Conservation (phyloP, 768 basidiomycete genomes). For the Amanita thiersii region DNA sequence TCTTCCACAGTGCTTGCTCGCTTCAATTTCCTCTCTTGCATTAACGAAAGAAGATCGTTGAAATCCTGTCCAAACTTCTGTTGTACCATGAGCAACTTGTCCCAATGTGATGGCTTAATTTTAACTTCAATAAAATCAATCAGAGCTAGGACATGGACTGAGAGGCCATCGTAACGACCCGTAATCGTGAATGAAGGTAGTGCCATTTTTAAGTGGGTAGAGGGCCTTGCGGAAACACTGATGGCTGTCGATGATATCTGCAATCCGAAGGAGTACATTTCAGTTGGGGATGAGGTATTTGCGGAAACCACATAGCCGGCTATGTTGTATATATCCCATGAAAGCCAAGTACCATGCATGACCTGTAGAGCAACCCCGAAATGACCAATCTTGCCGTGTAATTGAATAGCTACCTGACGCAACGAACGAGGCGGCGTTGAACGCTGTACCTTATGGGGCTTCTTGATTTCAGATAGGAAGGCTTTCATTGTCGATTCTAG, state of each 20-base stretch:
- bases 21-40: constrained; percentile 47
- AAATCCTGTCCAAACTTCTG: constrained; percentile 89
- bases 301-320: constrained; percentile 39
- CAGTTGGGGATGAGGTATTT: constrained; percentile 20
- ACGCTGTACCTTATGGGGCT: constrained; percentile 26
- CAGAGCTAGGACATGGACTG: constrained; percentile 46
- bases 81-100: constrained; percentile 74
- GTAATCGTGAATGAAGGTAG: constrained; percentile 61
- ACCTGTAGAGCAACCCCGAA: constrained; percentile 65
- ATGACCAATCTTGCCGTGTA: constrained; percentile 44
- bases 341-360: constrained; percentile 84
- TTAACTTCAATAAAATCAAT: constrained; percentile 66
- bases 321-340: constrained; percentile 55
- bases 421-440: constrained; percentile 21
- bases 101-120: constrained; percentile 78
- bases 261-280: constrained; percentile 47
- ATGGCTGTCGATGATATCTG: constrained; percentile 53
- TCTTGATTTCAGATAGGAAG: constrained; percentile 55
- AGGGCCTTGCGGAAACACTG: constrained; percentile 24
- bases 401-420: constrained; percentile 28
- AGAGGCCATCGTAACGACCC: constrained; percentile 43
- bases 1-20: constrained; percentile 15
- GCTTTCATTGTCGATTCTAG: constrained; percentile 61
- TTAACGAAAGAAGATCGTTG: constrained; percentile 64
- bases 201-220: constrained; percentile 48